Conservation (phyloP, 2,329 filamentous ascomycete species). For the Hymenotorrendiella dingleyae region DNA sequence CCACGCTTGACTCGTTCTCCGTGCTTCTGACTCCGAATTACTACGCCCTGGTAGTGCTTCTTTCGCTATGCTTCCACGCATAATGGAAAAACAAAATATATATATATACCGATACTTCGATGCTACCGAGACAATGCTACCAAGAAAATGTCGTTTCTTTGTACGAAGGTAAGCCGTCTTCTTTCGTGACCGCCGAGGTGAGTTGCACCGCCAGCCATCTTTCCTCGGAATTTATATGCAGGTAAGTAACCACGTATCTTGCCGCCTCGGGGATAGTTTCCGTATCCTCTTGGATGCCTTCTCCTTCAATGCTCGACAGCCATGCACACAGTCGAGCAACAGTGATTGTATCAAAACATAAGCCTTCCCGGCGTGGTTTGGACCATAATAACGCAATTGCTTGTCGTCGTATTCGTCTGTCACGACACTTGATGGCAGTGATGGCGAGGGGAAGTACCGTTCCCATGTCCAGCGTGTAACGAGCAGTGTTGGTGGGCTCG, state of each 20-base stretch:
- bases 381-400: slow-evolving; percentile 28
- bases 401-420: slow-evolving; percentile 24
- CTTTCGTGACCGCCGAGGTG: slow-evolving; percentile 20
- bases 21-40: neutral
- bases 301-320: slow-evolving; percentile 28
- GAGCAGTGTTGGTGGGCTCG: slow-evolving; percentile 26
- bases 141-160: slow-evolving; percentile 31
- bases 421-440: slow-evolving; percentile 29
- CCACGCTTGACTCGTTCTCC: slow-evolving; percentile 4
- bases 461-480: slow-evolving; percentile 29
- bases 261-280: slow-evolving; percentile 25
- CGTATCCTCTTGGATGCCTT: slow-evolving; percentile 24
- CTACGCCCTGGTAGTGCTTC: slow-evolving; percentile 1
- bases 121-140: too few species aligned
- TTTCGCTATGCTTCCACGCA: slow-evolving; percentile 9
- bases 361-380: slow-evolving; percentile 28
- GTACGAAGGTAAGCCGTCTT: slow-evolving; percentile 21
- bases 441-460: slow-evolving; percentile 29
- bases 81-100: slow-evolving; percentile 1
- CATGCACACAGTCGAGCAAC: slow-evolving; percentile 29
- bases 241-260: slow-evolving; percentile 25
- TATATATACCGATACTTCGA: too few species aligned
- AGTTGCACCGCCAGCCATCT: slow-evolving; percentile 29
- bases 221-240: slow-evolving; percentile 28
- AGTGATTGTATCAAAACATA: slow-evolving; percentile 29